Conservation (phyloP, 2,329 filamentous ascomycete species). For the Aspergillus puulaauensis region DNA sequence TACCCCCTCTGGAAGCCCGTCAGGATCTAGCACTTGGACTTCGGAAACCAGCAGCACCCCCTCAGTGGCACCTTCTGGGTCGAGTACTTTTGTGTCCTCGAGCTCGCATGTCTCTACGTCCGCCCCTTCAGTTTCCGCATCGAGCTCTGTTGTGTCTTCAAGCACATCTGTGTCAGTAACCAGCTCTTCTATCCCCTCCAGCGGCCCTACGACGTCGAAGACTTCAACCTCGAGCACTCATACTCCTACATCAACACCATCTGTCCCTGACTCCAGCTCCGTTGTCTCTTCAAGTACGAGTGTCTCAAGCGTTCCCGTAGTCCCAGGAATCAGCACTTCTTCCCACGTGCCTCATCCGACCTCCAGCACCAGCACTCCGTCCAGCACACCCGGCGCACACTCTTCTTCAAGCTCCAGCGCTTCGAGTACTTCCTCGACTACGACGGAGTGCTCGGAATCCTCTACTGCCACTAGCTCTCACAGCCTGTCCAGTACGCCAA, state of each 20-base stretch:
- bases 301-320: not conserved
- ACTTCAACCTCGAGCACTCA: not conserved
- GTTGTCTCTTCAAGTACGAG: not conserved
- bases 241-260: not conserved
- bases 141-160: constrained; percentile 9
- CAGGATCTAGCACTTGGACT: not conserved
- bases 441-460: not conserved
- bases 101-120: constrained; percentile 1
- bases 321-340: not conserved
- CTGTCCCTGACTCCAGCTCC: constrained; percentile 7
- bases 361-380: not conserved
- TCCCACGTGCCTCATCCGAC: not conserved
- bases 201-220: not conserved
- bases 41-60: not conserved
- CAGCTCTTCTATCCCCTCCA: constrained; percentile 2
- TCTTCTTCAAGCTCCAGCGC: not conserved
- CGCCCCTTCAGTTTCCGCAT: not conserved
- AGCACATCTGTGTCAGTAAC: not conserved
- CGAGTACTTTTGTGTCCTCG: constrained; percentile 6
- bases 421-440: not conserved
- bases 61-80: not conserved
- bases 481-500: not conserved
- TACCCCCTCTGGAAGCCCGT: not conserved
- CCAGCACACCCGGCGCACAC: not conserved
- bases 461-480: not conserved